Evolutionary conservation across 2,329 filamentous ascomycete species (phyloP).

Genomic region (Falciphora oryzae): DNA sequence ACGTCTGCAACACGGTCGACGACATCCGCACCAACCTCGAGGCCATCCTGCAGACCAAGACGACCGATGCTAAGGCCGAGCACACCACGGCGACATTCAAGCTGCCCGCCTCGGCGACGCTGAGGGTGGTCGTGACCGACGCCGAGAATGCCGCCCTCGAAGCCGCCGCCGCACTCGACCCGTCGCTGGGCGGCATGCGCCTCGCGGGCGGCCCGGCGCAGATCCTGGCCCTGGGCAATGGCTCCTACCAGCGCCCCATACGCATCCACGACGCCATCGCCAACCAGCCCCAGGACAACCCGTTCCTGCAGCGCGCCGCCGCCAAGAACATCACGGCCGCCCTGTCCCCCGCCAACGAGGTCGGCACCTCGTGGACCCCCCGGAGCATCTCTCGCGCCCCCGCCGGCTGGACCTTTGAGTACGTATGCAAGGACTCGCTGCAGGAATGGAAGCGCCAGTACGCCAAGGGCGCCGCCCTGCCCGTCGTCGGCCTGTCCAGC

Average conservation of each 20-base stretch:
- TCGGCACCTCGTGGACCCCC: conserved; percentile 36
- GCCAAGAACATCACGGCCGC: conserved; percentile 41
- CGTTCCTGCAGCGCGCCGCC: conserved; percentile 41
- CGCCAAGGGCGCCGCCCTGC: conserved; percentile 33
- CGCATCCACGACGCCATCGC: conserved; percentile 39
- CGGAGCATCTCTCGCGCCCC: conserved; percentile 36
- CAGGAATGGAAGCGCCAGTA: conserved; percentile 44
- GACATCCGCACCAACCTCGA: conserved; percentile 43
- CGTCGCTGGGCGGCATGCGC: conserved; percentile 23
- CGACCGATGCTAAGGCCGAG: conserved; percentile 42
- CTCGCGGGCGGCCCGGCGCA: conserved; percentile 22
- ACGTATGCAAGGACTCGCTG: conserved; percentile 47
- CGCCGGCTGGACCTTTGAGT: conserved; percentile 49
- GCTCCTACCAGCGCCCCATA: conserved; percentile 32
- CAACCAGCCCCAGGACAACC: conserved; percentile 44
- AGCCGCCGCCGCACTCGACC: conserved; percentile 20
- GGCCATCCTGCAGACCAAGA: conserved; percentile 34
- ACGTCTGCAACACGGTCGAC: conserved; percentile 31
- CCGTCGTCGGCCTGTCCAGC: conserved; percentile 43
- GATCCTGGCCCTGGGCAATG: conserved; percentile 11
- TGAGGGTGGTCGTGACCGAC: conserved; percentile 34
- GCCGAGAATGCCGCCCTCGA: conserved; percentile 30
- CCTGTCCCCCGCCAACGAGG: conserved; percentile 40
- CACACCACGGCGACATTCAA: conserved; percentile 43
- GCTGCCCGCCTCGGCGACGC: conserved; percentile 36